These are phyloP conservation scores for Kluyveromyces siamensis DNA, from an alignment of 805 yeast species.

Conservation along the genomic window DNA sequence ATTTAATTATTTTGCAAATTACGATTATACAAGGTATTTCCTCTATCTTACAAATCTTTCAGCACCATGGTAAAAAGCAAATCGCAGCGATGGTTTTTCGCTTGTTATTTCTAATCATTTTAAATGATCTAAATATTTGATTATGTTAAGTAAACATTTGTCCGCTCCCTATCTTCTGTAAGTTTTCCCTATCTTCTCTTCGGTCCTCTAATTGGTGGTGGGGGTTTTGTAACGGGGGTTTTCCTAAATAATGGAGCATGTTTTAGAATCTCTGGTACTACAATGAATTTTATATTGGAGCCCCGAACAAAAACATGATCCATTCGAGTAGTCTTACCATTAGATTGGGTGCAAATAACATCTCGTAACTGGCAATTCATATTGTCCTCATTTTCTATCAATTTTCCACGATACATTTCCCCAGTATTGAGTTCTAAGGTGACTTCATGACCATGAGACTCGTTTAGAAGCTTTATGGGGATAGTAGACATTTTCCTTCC, in stretches of 20 bases:
- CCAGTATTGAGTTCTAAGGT: constrained; percentile 80
- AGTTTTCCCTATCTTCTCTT: constrained; percentile 23
- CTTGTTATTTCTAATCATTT: not conserved
- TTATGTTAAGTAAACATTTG: not conserved
- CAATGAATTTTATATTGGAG: constrained; percentile 74
- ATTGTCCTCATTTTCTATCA: constrained; percentile 82
- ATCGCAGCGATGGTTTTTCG: not conserved
- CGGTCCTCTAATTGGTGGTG: constrained; percentile 64
- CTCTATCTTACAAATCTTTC: not conserved
- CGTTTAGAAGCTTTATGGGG: constrained; percentile 80
- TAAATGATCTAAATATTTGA: not conserved
- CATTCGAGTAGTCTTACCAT: constrained; percentile 67
- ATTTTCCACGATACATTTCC: constrained; percentile 78
- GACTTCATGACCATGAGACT: constrained; percentile 82
- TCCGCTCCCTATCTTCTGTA: not conserved
- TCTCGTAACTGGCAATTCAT: constrained; percentile 87
- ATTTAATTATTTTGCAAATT: too few relatives aligned
- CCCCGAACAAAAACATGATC: constrained; percentile 89
- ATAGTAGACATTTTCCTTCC: constrained; percentile 39
- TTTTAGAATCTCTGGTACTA: constrained; percentile 78
- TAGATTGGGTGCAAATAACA: constrained; percentile 66
- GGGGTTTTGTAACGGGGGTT: constrained; percentile 47
- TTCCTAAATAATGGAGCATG: constrained; percentile 83
- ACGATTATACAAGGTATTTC: not conserved
- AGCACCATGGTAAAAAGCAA: not conserved